Evolutionary conservation across 306 rosid species (phyloP), one percentile per base, ranked within the genome.

Genomic region (Cucumis melo): DNA sequence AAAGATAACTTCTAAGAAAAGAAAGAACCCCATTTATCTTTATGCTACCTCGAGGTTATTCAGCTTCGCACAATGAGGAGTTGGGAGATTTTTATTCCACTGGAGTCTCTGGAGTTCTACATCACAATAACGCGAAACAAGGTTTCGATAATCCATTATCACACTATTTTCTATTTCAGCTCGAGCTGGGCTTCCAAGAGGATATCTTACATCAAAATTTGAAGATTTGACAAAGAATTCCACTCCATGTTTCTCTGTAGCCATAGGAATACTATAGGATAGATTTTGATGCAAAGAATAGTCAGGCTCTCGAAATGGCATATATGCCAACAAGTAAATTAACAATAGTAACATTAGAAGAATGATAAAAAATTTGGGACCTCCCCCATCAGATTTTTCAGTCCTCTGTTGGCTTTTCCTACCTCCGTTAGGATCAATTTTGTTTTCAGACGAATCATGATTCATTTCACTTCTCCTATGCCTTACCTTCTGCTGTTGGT

Each of bases 51-150:
- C 90, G 77, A 90, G 84, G 29, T 65, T 79, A 13, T 83, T 81
- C 24, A 92, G 82, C 91, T 86, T 92, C n/a, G 87, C 88, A 48
- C 99, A 95, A 78, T 95, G 87, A 84, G 96, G 97, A 65, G 88
- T 84, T 60, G 93, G 90, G 27, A 90, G 82, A 68, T 92, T 89
- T 84, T 78, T 90, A 78, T 85, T 90, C 99, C 97, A 90, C 51
- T 85, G 91, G 68, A 88, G 96, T 78, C 98, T 83, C 76, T 95
- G 99, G 36, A 88, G 78, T 85, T 95, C 99, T 20, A 85, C 50
- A 61, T 90, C 93, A 78, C 99, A 95, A 73, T 92, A 89, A 24
- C 94, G 95, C 63, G 82, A 79, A 81, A 90, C 92, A 88, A 90
- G 81, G 81, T 6, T 87, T 83, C 24, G 83, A 74, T 90, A 84